Percentiles rank a stretch among this genome's conserved stretches.
Evolutionary conservation across 2,329 filamentous ascomycete genomes (phyloP).

Genomic region (Tolypocladium amazonense): DNA sequence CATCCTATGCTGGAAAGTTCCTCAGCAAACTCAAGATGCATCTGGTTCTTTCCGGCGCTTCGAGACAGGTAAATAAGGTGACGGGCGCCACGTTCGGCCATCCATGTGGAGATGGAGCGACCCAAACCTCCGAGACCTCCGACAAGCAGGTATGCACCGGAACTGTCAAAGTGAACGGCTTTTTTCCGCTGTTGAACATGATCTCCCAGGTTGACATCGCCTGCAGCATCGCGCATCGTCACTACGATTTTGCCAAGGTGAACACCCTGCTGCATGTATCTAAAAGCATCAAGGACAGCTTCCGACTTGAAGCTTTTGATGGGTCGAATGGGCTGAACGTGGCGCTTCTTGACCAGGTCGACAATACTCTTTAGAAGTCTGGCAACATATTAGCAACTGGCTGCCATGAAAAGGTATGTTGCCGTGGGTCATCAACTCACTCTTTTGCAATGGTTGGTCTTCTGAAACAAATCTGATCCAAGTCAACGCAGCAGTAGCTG

Average conservation of each 20-base stretch:
- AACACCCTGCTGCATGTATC: not conserved
- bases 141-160: not conserved
- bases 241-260: not conserved
- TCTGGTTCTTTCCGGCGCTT: not conserved
- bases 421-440: not conserved
- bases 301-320: not conserved
- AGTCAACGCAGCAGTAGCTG: not conserved
- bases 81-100: not conserved
- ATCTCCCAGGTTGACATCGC: not conserved
- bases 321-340: not conserved
- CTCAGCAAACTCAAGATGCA: not conserved
- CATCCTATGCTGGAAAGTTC: not conserved
- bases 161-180: not conserved
- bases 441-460: not conserved
- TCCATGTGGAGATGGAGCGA: not conserved
- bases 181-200: not conserved
- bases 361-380: not conserved
- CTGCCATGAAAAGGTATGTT: not conserved
- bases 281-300: not conserved
- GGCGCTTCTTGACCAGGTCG: not conserved
- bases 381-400: not conserved
- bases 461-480: not conserved
- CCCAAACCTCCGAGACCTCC: not conserved
- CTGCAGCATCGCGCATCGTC: not conserved
- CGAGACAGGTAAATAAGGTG: not conserved